A percentile compares a stretch with the other conserved stretches of the same genome.
Evolutionary conservation across 2,329 filamentous ascomycete genomes (phyloP).

Genomic region (Rutstroemia sp.): DNA sequence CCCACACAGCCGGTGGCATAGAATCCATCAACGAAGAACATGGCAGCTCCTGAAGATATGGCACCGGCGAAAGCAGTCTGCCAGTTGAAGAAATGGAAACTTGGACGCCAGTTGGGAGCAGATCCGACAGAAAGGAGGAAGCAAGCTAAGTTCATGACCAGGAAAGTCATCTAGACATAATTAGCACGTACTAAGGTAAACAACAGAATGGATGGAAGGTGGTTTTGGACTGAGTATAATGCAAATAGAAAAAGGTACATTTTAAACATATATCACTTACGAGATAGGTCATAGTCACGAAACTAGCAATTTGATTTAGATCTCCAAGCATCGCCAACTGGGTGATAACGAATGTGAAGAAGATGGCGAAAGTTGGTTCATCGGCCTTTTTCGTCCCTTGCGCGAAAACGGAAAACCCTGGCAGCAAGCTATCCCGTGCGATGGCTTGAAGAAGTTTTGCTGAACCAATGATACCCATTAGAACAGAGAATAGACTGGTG

Average conservation of each 20-base stretch:
- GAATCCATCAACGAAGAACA: conserved; percentile 84
- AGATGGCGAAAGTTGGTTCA: conserved; percentile 68
- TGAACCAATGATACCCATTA: conserved; percentile 82
- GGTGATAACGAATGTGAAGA: conserved; percentile 67
- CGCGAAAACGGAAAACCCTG: conserved; percentile 66
- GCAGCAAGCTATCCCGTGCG: conserved; percentile 69
- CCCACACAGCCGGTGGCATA: conserved; percentile 71
- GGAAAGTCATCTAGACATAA: conserved; percentile 65
- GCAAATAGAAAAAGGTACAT: not conserved
- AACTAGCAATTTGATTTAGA: conserved; percentile 80
- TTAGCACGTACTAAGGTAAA: not conserved
- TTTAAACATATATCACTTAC: conserved; percentile 31
- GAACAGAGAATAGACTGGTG: conserved; percentile 73
- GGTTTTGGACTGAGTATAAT: too few species aligned
- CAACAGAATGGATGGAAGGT: too few species aligned
- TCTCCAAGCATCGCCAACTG: conserved; percentile 77
- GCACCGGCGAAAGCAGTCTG: conserved; percentile 70
- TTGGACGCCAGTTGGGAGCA: conserved; percentile 81
- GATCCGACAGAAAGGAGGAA: conserved; percentile 82
- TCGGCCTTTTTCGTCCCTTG: conserved; percentile 65
- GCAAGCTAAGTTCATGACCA: conserved; percentile 81
- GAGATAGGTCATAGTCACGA: conserved; percentile 86
- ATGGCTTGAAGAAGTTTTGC: conserved; percentile 81
- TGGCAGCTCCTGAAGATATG: conserved; percentile 67
- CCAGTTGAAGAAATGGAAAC: conserved; percentile 86